Percentiles rank a stretch among this genome's conserved stretches.
These are phyloP conservation scores for Metarhizium brunneum DNA, from an alignment of 2,329 filamentous ascomycete species.

Conservation along the genomic window DNA sequence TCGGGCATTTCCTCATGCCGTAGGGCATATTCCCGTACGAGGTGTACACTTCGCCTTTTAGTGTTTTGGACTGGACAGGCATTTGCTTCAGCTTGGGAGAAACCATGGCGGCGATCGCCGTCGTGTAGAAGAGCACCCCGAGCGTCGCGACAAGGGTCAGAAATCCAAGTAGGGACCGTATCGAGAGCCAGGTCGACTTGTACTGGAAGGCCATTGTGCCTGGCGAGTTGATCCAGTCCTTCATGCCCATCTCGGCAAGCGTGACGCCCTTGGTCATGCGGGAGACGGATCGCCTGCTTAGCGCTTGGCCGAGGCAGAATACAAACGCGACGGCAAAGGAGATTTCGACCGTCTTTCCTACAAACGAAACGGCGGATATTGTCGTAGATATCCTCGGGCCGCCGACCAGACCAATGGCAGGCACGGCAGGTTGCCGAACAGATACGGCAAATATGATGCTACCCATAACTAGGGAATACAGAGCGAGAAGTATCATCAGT, in stretches of 20 bases:
- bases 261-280: conserved; percentile 55
- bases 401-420: too few relatives aligned
- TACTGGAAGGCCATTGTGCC: conserved; percentile 26
- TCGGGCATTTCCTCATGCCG: conserved; percentile 47
- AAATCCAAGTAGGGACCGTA: conserved; percentile 41
- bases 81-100: conserved; percentile 56
- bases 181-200: too few relatives aligned
- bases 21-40: conserved; percentile 56
- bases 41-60: conserved; percentile 49
- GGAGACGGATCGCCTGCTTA: conserved; percentile 57
- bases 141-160: conserved; percentile 42
- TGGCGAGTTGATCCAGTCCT: conserved; percentile 64
- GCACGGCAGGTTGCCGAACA: conserved; percentile 31
- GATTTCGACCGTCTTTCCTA: conserved; percentile 70
- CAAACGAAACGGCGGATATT: conserved; percentile 54
- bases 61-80: conserved; percentile 28
- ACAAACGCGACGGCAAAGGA: conserved; percentile 72
- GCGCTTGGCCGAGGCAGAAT: conserved; percentile 62
- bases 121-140: conserved; percentile 63
- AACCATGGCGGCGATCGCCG: conserved; percentile 66
- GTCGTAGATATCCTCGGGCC: conserved; percentile 52
- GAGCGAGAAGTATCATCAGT: conserved; percentile 41
- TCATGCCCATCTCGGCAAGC: conserved; percentile 69
- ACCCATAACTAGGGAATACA: conserved; percentile 53
- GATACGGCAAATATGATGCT: conserved; percentile 57